Conservation (phyloP, 257 asterid species). For the Dorcoceras hygrometricum region DNA sequence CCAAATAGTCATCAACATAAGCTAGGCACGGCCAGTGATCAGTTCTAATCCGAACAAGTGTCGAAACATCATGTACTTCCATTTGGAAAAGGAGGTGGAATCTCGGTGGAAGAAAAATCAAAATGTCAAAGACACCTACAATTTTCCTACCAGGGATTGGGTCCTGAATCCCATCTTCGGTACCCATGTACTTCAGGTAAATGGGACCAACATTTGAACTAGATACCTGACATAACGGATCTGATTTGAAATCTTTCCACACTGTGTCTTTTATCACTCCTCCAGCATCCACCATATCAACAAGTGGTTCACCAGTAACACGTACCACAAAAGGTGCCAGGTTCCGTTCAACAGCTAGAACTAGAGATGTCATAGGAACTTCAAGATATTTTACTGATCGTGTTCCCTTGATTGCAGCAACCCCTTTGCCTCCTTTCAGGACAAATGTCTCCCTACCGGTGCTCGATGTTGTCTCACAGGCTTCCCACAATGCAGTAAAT, state of each 20-base stretch:
- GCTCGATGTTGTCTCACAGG: constrained; percentile 74
- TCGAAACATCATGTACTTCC: constrained; percentile 72
- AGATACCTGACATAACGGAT: constrained; percentile 36
- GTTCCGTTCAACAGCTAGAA: constrained; percentile 62
- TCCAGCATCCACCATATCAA: constrained; percentile 54
- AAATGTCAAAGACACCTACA: constrained; percentile 55
- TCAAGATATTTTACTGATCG: constrained; percentile 82
- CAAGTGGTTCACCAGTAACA: constrained; percentile 75
- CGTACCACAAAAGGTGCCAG: constrained; percentile 80
- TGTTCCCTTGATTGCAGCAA: constrained; percentile 78
- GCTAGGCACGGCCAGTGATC: constrained; percentile 99
- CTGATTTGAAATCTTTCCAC: constrained; percentile 55
- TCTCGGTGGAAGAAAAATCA: constrained; percentile 94
- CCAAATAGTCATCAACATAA: constrained; percentile 90
- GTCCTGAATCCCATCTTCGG: constrained; percentile 47
- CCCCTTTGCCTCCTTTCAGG: constrained; percentile 87
- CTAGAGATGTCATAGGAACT: constrained; percentile 50
- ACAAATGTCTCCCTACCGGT: constrained; percentile 76
- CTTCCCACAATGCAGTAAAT: constrained; percentile 92
- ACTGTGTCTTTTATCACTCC: constrained; percentile 52
- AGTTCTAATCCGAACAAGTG: constrained; percentile 84
- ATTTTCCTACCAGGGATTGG: constrained; percentile 39
- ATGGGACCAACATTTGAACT: constrained; percentile 54
- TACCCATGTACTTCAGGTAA: constrained; percentile 65
- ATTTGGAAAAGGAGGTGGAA: constrained; percentile 87